Base-by-base conservation (phyloP, 2,329 filamentous ascomycete species). In the Colletotrichum sp. region DNA sequence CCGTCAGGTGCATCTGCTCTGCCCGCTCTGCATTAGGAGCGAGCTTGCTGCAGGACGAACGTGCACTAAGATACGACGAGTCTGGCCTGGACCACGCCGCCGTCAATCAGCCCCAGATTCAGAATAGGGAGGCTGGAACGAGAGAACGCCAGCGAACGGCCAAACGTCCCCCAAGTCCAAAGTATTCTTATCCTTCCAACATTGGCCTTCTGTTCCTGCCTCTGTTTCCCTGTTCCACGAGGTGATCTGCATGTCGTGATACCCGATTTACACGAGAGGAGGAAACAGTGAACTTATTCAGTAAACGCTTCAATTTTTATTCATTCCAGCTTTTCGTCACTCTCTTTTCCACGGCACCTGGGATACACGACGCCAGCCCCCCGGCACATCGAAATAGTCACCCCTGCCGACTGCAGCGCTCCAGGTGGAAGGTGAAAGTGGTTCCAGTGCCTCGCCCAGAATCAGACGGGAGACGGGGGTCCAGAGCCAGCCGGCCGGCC, bases 11-110 rank as follows among this genome's bases (percentile, higher is more conserved):
- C 24, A 73, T 66, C 67, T 57, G 55, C 58, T 27, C 66, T 51
- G 43, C 43, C 43, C 43, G 43, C 43, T 51, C 43, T 73, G 55
- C 67, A 73, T 38, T 63, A 43, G 43, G 21, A 54, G 29, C 54
- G 47, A 63, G 51, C 21, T 61, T 34, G 58, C 27, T 72, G 59
- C 66, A 70, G 67, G 67, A 71, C 69, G 66, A 65, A 62, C 67
- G 43, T 71, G 62, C 72, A 55, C 29, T 61, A 54, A 69, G 34
- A 68, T 68, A 51, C 55, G 55, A 54, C 66, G 55, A 36, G 55
- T 33, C 34, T 24, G 71, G 68, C 34, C 68, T 72, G 34, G 68
- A 59, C 57, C 62, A 38, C 43, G 34, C 51, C 34, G 61, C 57
- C 34, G 57, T 66, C 68, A 73, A 73, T 71, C 62, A 61, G 57